A percentile compares a stretch with the other conserved stretches of the same genome.
Evolutionary conservation across 78 protist genomes (phyloP).

Genomic region (Emiliania huxleyi): DNA sequence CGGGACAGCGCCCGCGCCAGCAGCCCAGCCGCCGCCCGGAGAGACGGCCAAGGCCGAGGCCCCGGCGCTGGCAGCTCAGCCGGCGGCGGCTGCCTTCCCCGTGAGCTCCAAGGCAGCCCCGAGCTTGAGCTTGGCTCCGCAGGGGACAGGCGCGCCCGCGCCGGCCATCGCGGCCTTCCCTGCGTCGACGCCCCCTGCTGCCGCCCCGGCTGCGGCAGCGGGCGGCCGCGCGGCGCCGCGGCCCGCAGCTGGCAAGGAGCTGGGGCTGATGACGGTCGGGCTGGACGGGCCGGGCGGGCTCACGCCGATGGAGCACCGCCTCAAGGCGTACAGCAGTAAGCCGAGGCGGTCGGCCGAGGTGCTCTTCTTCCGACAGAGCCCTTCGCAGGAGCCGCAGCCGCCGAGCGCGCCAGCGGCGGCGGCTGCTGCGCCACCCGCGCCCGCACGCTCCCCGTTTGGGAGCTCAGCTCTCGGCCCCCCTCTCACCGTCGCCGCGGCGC

Average conservation of each 20-base stretch:
- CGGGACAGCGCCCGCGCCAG: too few relatives aligned
- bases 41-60: too few relatives aligned
- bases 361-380: not conserved
- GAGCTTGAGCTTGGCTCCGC: too few relatives aligned
- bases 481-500: not conserved
- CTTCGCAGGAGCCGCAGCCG: too few relatives aligned
- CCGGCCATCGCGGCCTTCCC: not conserved
- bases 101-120: too few relatives aligned
- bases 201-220: not conserved
- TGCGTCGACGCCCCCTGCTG: not conserved
- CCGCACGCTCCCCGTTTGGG: not conserved
- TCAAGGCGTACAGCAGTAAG: not conserved
- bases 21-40: too few relatives aligned
- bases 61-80: too few relatives aligned
- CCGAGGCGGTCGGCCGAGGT: not conserved
- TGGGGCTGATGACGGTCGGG: not conserved
- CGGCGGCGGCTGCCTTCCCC: too few relatives aligned
- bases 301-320: not conserved
- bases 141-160: not conserved
- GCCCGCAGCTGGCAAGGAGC: not conserved
- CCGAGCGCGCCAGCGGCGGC: too few relatives aligned
- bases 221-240: not conserved
- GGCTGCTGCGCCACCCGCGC: not conserved
- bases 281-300: not conserved
- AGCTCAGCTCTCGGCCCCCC: not conserved